phyloP scores from a whole-genome alignment of 495 filamentous ascomycete species.

The Penicillium argentinense region DNA sequence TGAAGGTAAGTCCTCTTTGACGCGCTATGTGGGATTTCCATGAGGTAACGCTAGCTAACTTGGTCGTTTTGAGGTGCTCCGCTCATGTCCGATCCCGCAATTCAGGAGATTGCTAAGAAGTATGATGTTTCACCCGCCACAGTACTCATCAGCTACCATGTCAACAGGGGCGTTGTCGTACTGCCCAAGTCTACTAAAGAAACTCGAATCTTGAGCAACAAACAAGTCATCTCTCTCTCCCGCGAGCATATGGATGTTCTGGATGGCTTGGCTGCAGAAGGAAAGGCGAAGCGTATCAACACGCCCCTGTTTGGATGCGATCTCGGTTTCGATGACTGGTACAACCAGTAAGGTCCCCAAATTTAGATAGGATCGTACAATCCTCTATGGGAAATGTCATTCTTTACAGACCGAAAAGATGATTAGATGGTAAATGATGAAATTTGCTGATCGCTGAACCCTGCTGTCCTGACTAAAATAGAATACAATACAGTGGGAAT shows the following conservation, averaged over 20 bases:
- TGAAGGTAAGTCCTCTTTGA: conserved; percentile 10
- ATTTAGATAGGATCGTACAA: neutral
- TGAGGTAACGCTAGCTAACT: conserved; percentile 2
- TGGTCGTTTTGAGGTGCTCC: conserved; percentile 12
- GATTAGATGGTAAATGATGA: neutral
- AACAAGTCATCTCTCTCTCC: conserved; percentile 26
- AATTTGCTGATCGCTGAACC: too few relatives aligned
- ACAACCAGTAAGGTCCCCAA: conserved; percentile 14
- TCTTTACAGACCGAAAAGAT: conserved; percentile 3
- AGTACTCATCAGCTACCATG: conserved; percentile 23
- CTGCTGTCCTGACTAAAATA: too few relatives aligned
- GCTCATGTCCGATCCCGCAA: conserved; percentile 17
- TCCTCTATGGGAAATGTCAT: conserved; percentile 3
- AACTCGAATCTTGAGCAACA: conserved; percentile 31
- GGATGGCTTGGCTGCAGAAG: conserved; percentile 21
- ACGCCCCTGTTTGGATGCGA: conserved; percentile 25
- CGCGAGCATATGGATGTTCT: conserved; percentile 29
- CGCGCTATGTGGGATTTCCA: neutral
- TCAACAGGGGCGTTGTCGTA: conserved; percentile 32
- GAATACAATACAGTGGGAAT: too few relatives aligned
- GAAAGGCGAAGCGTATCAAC: conserved; percentile 24
- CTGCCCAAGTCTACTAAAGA: conserved; percentile 35
- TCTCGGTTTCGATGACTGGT: conserved; percentile 21
- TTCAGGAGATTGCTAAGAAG: conserved; percentile 22
- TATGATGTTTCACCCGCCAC: conserved; percentile 18